These are phyloP conservation scores for Blastobotrys americana DNA, from an alignment of 805 yeast genomes.

Conservation along the genomic window DNA sequence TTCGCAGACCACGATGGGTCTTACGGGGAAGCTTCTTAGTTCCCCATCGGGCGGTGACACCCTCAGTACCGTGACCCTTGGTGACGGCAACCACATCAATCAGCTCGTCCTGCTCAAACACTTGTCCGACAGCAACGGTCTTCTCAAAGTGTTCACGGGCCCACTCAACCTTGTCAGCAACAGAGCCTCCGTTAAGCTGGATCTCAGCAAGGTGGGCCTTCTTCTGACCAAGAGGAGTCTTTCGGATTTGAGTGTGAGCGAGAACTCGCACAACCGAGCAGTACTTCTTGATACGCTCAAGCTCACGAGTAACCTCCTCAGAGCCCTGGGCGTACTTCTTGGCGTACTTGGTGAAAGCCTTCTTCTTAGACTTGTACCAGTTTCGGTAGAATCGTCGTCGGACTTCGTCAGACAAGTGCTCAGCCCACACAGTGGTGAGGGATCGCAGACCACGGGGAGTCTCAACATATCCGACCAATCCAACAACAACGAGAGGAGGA, in stretches of 20 bases:
- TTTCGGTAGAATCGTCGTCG: conserved; percentile 99
- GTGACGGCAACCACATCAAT: conserved; percentile 98
- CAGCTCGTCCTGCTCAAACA: conserved; percentile 98
- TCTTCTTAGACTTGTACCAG: conserved; percentile 99
- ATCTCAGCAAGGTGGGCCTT: conserved; percentile 99
- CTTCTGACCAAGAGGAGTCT: conserved; percentile 98
- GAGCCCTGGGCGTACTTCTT: conserved; percentile 93
- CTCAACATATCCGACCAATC: conserved; percentile 99
- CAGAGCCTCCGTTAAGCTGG: conserved; percentile 99
- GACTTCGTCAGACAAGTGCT: conserved; percentile 98
- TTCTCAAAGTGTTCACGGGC: conserved; percentile 98
- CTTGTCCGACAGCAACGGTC: conserved; percentile 92
- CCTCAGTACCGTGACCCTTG: conserved; percentile 99
- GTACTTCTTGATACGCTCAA: conserved; percentile 98
- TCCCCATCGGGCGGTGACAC: conserved; percentile 99
- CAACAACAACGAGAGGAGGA: conserved; percentile 97
- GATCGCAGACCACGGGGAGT: conserved; percentile 99
- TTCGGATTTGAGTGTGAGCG: conserved; percentile 99
- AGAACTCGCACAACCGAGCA: conserved; percentile 97
- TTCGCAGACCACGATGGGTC: conserved; percentile 99
- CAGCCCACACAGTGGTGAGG: conserved; percentile 99
- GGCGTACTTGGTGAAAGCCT: conserved; percentile 99
- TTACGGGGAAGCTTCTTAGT: conserved; percentile 99
- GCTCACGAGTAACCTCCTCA: conserved; percentile 85
- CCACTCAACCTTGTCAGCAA: conserved; percentile 96